These are phyloP conservation scores for Corylus avellana DNA, from an alignment of 306 rosid genomes.

Conservation along the genomic window DNA sequence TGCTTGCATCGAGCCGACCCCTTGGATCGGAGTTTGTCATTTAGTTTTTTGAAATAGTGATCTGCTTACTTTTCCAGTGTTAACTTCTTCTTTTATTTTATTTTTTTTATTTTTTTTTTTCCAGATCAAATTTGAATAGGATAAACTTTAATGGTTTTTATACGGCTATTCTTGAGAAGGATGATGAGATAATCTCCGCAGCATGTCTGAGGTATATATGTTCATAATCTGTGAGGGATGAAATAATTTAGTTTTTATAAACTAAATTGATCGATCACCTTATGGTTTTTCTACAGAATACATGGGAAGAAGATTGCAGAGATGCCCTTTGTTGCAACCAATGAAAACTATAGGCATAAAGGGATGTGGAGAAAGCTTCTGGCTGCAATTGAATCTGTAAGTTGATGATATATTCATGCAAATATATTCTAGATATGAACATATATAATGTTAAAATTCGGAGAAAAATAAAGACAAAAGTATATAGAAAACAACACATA, in stretches of 20 bases:
- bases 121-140: slow-evolving; percentile 36
- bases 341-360: slow-evolving; percentile 12
- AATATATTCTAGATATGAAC: background rate
- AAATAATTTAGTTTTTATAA: too few relatives aligned
- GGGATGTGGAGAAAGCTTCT: slow-evolving; percentile 32
- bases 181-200: slow-evolving; percentile 34
- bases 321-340: slow-evolving; percentile 44
- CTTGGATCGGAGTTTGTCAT: too few relatives aligned
- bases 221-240: background rate
- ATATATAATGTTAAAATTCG: too few relatives aligned
- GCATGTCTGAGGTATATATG: slow-evolving; percentile 42
- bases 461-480: too few relatives aligned
- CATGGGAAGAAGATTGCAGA: slow-evolving; percentile 38
- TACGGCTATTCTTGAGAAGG: slow-evolving; percentile 41
- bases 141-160: slow-evolving; percentile 36
- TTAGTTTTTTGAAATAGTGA: too few relatives aligned
- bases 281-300: slow-evolving; percentile 20
- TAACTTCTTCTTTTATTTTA: background rate
- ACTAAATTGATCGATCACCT: background rate
- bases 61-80: background rate
- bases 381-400: slow-evolving; percentile 36
- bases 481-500: background rate
- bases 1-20: too few relatives aligned
- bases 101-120: background rate
- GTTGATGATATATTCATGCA: background rate